Evolutionary conservation across 2,329 filamentous ascomycete species (phyloP).

Genomic region (Clathrospora elynae): DNA sequence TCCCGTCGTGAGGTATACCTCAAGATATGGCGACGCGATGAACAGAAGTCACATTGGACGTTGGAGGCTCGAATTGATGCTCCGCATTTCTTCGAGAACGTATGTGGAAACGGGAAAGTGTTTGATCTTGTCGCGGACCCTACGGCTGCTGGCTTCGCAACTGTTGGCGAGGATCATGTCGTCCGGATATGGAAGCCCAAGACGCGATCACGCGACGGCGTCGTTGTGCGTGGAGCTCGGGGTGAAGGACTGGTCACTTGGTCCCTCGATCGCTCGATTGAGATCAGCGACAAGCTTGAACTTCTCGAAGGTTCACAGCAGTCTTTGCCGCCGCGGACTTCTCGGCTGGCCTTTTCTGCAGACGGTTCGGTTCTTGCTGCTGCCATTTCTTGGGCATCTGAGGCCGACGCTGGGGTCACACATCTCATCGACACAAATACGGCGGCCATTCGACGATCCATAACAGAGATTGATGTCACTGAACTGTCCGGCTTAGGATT

Average conservation of each 20-base stretch:
- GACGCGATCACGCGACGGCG: conserved; percentile 69
- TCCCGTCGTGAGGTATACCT: conserved; percentile 74
- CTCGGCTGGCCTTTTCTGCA: conserved; percentile 72
- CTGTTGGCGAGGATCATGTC: conserved; percentile 78
- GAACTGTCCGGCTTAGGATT: conserved; percentile 71
- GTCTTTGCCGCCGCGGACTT: conserved; percentile 54
- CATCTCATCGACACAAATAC: conserved; percentile 76
- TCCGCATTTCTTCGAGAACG: conserved; percentile 68
- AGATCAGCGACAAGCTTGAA: conserved; percentile 49
- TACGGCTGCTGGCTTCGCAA: conserved; percentile 73
- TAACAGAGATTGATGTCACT: conserved; percentile 70
- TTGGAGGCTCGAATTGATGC: conserved; percentile 82
- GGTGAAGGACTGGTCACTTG: conserved; percentile 70
- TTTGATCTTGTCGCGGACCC: conserved; percentile 77
- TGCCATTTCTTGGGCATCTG: conserved; percentile 40
- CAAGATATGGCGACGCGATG: conserved; percentile 84
- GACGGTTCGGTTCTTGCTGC: conserved; percentile 46
- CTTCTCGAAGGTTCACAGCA: conserved; percentile 31
- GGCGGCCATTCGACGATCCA: conserved; percentile 68
- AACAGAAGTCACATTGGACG: conserved; percentile 64
- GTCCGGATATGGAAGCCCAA: conserved; percentile 83
- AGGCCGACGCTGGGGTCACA: conserved; percentile 63
- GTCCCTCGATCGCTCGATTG: conserved; percentile 66
- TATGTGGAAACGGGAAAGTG: conserved; percentile 60
- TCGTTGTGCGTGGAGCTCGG: conserved; percentile 61